Percentiles rank a stretch among this genome's conserved stretches.
Evolutionary conservation across 1,284 basidiomycete genomes (phyloP).

Genomic region (Ceratobasidium sp.): DNA sequence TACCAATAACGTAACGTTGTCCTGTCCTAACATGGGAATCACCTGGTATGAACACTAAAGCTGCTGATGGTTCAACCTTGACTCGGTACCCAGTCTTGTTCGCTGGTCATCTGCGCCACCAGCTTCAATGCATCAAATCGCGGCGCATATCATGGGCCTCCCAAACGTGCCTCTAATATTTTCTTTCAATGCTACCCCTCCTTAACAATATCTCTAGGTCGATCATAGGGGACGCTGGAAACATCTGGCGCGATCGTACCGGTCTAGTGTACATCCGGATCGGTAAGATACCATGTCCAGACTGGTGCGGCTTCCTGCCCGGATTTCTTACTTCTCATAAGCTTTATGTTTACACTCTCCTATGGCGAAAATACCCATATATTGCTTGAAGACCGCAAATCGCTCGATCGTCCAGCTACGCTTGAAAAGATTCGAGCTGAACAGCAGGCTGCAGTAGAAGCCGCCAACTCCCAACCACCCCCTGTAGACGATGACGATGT

Average conservation of each 20-base stretch:
- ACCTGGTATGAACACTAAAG: constrained; percentile 20
- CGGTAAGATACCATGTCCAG: no score
- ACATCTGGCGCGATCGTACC: constrained; percentile 22
- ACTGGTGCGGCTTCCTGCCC: no score
- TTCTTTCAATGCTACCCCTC: background rate
- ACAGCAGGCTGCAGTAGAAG: constrained; percentile 17
- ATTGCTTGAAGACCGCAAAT: constrained; percentile 36
- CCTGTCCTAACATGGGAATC: constrained; percentile 14
- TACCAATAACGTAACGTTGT: no score
- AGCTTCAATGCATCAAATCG: constrained; percentile 23
- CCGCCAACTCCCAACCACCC: constrained; percentile 1
- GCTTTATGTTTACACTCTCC: constrained; percentile 28
- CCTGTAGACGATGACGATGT: constrained; percentile 33
- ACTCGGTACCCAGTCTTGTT: constrained; percentile 25
- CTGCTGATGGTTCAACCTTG: background rate
- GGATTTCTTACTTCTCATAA: no score
- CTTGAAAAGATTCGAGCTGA: constrained; percentile 29
- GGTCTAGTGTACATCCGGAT: constrained; percentile 25
- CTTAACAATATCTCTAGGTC: constrained; percentile 1
- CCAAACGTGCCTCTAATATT: constrained; percentile 21
- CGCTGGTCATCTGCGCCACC: constrained; percentile 26
- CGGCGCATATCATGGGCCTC: constrained; percentile 23
- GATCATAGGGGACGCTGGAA: constrained; percentile 35
- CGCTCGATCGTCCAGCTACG: constrained; percentile 28
- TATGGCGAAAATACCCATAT: constrained; percentile 33